Conservation (phyloP, 73 alveolate species). For the Diophrys appendiculata region DNA sequence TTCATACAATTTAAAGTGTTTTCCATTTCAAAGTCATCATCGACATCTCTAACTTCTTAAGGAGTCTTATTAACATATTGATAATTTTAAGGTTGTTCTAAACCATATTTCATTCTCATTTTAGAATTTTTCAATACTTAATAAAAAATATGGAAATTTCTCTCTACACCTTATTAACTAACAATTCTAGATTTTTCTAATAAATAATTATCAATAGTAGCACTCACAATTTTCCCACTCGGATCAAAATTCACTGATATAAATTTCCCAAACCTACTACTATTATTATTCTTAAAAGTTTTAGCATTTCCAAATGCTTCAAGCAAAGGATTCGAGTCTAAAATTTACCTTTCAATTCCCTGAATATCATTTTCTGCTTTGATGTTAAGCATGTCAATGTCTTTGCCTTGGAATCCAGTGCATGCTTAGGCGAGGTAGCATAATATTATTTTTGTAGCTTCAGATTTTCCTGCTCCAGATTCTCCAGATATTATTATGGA, state of each 20-base stretch:
- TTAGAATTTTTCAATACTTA: conserved; percentile 65
- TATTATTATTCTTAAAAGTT: conserved; percentile 86
- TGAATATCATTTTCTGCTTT: conserved; percentile 35
- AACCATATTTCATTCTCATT: conserved; percentile 57
- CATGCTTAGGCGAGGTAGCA: conserved; percentile 81
- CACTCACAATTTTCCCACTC: conserved; percentile 84
- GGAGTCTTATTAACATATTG: conserved; percentile 66
- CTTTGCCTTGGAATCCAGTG: conserved; percentile 25
- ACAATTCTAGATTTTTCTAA: conserved; percentile 91
- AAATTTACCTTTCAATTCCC: conserved; percentile 90
- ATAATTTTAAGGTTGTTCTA: conserved; percentile 64
- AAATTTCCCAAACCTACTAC: conserved; percentile 98
- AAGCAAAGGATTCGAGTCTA: conserved; percentile 96
- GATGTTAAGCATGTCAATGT: conserved; percentile 50
- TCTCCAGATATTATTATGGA: conserved; percentile 95
- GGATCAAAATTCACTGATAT: conserved; percentile 91
- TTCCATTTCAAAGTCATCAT: conserved; percentile 67
- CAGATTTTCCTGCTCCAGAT: conserved; percentile 99
- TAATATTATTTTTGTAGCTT: conserved; percentile 91
- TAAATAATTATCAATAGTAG: conserved; percentile 85
- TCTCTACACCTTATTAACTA: conserved; percentile 72
- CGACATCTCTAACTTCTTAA: conserved; percentile 60
- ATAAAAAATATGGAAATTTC: conserved; percentile 92
- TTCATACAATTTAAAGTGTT: conserved; percentile 87
- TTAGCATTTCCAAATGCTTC: conserved; percentile 99